Evolutionary conservation across 768 basidiomycete species (phyloP), one percentile per base, ranked within the genome.

Genomic region (Suillus weaverae): DNA sequence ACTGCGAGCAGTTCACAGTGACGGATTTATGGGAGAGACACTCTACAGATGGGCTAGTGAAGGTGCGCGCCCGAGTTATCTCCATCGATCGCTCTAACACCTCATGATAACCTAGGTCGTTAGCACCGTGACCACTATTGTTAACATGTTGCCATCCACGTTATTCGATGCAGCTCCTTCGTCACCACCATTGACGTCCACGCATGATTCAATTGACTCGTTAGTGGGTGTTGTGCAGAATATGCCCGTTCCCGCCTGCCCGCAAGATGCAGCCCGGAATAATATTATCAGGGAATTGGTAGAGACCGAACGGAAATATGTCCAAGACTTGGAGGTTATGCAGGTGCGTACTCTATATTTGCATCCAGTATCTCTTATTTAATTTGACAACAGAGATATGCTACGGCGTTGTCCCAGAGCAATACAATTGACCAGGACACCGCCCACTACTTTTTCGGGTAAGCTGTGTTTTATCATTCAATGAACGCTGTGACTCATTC

Each of bases 361-460:
- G 66, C 60, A 18, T 66, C 53, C 26, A 63, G 62, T 57, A 26
- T 44, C 6, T 50, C 54, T 62, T 65, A 9, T 30, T 68, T 74
- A 64, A 68, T 71, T 51, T 65, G 59, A 65, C 13, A 44, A 51
- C 73, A 97, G 95, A 90, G 92, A 86, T 99, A 98, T 73, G 87
- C 96, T 20, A 89, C 85, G 55, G 89, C 91, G 18, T 80, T 98
- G 64, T 84, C 94, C 7, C 89, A 91, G 76, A 86, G 86, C 71
- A 90, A 92, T 70, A 83, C 92, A 62, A 90, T 99, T 69, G 91
- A 95, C 76, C 92, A 94, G 70, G 97, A 99, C 74, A 96, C 94
- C 50, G 94, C 97, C 62, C 97, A 98, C 78, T 85, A 91, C 64
- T 89, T 99, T 64, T 99, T 99, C 80, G 97, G 97, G 95, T 95